Evolutionary conservation across 176 grass and related monocot genomes (phyloP).

Genomic region (Tillandsia leiboldiana): DNA sequence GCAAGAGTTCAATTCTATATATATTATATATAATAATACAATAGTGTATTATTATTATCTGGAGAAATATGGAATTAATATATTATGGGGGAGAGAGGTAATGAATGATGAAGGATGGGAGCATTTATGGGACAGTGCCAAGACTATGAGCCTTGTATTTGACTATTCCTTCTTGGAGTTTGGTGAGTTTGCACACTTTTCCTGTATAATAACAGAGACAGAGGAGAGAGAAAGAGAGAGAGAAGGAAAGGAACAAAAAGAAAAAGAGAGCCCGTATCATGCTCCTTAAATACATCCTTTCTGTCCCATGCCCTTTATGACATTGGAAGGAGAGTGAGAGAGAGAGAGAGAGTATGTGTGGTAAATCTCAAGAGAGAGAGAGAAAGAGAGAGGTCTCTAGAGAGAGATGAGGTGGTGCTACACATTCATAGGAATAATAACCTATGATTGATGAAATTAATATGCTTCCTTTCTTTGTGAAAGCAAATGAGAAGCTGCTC

Average conservation of each 20-base stretch:
- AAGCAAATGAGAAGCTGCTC: too few species aligned
- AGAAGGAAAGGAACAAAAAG: neutral
- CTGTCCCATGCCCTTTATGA: slow-evolving; percentile 12
- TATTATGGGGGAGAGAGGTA: neutral
- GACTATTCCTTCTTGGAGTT: slow-evolving; percentile 28
- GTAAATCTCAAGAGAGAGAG: too few species aligned
- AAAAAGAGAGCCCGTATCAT: slow-evolving; percentile 7
- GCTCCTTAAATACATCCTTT: slow-evolving; percentile 24
- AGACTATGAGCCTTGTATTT: slow-evolving; percentile 13
- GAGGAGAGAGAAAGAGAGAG: neutral
- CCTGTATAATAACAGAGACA: neutral
- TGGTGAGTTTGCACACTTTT: slow-evolving; percentile 18
- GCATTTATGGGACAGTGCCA: slow-evolving; percentile 26
- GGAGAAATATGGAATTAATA: too few species aligned
- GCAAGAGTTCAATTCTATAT: too few species aligned
- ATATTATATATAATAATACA: too few species aligned
- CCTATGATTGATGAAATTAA: too few species aligned
- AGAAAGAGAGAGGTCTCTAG: too few species aligned
- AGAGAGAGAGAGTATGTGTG: too few species aligned
- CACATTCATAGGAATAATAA: too few species aligned
- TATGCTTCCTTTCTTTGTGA: too few species aligned
- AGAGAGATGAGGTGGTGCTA: too few species aligned
- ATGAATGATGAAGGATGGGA: neutral
- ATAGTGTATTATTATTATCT: too few species aligned
- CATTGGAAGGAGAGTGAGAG: neutral